Conservation (phyloP, 331 rosid species). For the Spiraea crenata region DNA sequence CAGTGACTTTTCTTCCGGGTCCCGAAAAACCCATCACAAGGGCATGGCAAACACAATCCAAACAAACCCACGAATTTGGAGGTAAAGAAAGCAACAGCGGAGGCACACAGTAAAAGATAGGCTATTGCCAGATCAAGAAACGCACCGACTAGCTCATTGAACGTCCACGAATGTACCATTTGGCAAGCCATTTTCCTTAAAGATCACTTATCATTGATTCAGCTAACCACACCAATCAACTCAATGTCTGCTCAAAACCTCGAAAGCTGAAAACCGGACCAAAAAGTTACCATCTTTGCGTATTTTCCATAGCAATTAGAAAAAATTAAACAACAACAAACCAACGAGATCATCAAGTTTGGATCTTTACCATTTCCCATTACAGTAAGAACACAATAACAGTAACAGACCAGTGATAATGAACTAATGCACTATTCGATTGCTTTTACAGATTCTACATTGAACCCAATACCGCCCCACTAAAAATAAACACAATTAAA, state of each 20-base stretch:
- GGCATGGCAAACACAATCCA: constrained; percentile 42
- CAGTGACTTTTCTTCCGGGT: constrained; percentile 29
- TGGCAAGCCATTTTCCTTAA: constrained; percentile 35
- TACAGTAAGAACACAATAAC: background rate
- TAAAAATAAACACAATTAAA: background rate
- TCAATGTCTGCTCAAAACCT: background rate
- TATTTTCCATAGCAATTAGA: background rate
- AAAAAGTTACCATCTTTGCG: background rate
- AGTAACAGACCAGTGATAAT: background rate
- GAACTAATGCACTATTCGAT: background rate
- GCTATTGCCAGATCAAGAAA: constrained; percentile 51
- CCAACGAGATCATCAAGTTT: background rate
- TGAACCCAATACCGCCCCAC: background rate
- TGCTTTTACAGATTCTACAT: background rate
- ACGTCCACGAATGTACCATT: constrained; percentile 37
- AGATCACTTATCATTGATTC: constrained; percentile 2
- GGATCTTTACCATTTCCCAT: background rate
- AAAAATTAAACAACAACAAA: background rate
- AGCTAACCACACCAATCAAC: constrained; percentile 5
- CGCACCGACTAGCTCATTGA: constrained; percentile 44
- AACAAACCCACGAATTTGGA: constrained; percentile 40
- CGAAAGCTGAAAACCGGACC: background rate
- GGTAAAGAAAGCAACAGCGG: constrained; percentile 35
- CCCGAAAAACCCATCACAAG: constrained; percentile 44
- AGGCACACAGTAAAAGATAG: constrained; percentile 36